Evolutionary conservation across 768 basidiomycete species (phyloP), one percentile per base, ranked within the genome.

Genomic region (Hebeloma cylindrosporum): DNA sequence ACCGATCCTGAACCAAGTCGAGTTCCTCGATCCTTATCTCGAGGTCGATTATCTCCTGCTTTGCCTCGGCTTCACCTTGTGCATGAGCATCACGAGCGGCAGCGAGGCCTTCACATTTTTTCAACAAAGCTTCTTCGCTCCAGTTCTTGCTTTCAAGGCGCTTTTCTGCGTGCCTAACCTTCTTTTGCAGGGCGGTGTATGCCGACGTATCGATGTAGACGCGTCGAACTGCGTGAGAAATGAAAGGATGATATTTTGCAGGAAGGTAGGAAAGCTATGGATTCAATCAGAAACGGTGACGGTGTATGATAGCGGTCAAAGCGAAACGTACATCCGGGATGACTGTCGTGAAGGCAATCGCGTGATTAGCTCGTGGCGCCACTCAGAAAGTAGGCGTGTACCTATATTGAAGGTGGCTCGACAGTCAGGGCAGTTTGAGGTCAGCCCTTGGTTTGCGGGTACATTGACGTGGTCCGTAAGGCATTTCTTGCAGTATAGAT

Each of bases 401-500:
- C 83, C 68, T 50, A 75, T 75, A 40, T 71, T 66, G 49, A 83
- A 85, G n/a, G 62, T 35, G 3, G 67, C 60, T 31, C 82, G 74
- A 59, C 83, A 86, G 0, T 75, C 72, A 0, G 83, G 83, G 52
- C 83, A 86, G 43, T 70, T 50, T n/a, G 77, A 66, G 40, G 64
- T 67, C 43, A 66, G 57, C 1, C 57, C 60, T 29, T 64, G 60
- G 38, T 64, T 62, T 8, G 55, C 52, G 7, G 67, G 63, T 0
- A 59, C 52, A 38, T 70, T 69, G n/a, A 72, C 68, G 38, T 71
- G 60, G 34, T 60, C 63, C 3, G 65, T 62, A n/a, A 85, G 67
- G 50, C 83, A 85, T 11, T 66, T 63, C 45, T 72, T 71, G 60
- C 83, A 85, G 57, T 80, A 80, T 10, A 85, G 65, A 51, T 85